These are phyloP conservation scores for Penicillium sp. DNA, from an alignment of 2,329 filamentous ascomycete genomes.

Conservation along the genomic window DNA sequence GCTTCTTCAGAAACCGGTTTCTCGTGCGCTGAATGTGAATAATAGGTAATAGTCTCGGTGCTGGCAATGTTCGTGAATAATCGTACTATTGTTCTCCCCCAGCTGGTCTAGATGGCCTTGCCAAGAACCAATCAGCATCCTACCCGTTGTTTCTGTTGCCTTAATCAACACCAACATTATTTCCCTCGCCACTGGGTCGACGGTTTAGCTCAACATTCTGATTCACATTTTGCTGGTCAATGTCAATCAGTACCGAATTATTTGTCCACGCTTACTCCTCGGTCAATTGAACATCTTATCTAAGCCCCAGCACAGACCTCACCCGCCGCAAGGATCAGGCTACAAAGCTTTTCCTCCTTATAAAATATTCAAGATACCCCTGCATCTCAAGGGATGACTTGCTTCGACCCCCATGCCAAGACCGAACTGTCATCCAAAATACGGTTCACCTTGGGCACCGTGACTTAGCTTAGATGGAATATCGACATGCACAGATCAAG, in stretches of 20 bases:
- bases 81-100: background rate
- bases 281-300: background rate
- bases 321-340: constrained; percentile 26
- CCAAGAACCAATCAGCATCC: background rate
- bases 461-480: background rate
- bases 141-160: background rate
- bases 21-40: background rate
- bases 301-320: constrained; percentile 23
- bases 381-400: constrained; percentile 20
- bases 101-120: background rate
- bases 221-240: background rate
- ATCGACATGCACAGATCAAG: background rate
- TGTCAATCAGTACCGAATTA: background rate
- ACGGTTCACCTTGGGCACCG: background rate
- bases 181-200: background rate
- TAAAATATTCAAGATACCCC: constrained; percentile 20
- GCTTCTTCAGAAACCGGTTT: background rate
- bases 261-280: background rate
- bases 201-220: background rate
- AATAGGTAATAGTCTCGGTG: background rate
- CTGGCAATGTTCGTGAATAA: background rate
- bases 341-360: constrained; percentile 8
- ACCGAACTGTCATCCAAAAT: background rate
- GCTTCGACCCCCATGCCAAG: background rate
- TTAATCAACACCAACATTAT: background rate